Evolutionary conservation across 176 grass and related monocot species (phyloP), one percentile per base, ranked within the genome.

Genomic region (Zoysia pacifica): DNA sequence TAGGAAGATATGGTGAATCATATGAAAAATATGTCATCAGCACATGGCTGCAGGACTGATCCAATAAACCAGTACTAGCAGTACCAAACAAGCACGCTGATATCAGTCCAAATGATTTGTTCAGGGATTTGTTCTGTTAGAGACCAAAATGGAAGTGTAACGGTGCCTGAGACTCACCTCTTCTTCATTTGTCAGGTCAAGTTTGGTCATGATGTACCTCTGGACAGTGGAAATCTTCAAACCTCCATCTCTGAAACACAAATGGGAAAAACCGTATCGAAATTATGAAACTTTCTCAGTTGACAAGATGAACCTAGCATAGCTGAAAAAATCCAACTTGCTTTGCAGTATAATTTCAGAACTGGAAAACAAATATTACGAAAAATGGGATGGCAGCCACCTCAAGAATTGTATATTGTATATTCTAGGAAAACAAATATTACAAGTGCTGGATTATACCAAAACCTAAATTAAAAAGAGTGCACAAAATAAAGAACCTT

Each of bases 151-250:
- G 19, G 37, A 89, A 74, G 39, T 62, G 28, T 28, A 78, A 76
- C 28, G 9, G 14, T 3, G 60, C 72, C 58, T 73, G 41, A 68
- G 55, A 63, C 61, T 48, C 79, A 99, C 97, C 97, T 99, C 91
- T 58, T 89, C 82, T 69, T 96, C 97, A 70, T 71, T 90, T 79
- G 69, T 47, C 60, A 99, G 82, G 75, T 73, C 85, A 76, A 99
- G 90, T 81, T 96, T 96, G 41, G 7, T 82, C 66, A 69, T 79
- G 38, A 99, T 90, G 78, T 91, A 93, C 70, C 86, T 96, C 81
- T 90, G 93, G 47, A 99, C 84, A 1, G 82, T 90, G 20, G 92
- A 96, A 74, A 90, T 43, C 18, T 87, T 85, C 60, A 99, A 40
- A 74, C 55, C 86, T 62, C 90, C 65, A 58, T 96, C 82, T 87